These are phyloP conservation scores for Candida sonorensis DNA, from an alignment of 805 yeast genomes.

Conservation along the genomic window DNA sequence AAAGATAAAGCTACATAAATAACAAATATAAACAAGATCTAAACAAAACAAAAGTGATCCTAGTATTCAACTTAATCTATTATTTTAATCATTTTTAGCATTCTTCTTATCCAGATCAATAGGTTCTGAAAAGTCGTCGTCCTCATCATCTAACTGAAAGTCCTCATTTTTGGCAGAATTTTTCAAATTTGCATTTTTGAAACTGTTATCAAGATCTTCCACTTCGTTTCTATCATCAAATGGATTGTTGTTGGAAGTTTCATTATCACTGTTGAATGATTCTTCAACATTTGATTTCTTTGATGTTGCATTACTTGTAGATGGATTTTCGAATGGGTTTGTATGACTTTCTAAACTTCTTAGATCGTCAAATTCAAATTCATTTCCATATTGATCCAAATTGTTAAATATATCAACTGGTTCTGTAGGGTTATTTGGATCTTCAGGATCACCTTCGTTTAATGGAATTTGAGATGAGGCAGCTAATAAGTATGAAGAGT, in stretches of 20 bases:
- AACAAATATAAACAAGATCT: slow-evolving; percentile 2
- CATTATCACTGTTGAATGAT: too few relatives aligned
- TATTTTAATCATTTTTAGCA: too few relatives aligned
- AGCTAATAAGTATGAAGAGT: slow-evolving; percentile 89
- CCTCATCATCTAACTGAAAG: slow-evolving; percentile 26
- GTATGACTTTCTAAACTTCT: slow-evolving; percentile 41
- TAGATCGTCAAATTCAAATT: slow-evolving; percentile 53
- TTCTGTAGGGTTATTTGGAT: slow-evolving; percentile 27
- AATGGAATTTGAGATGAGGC: slow-evolving; percentile 87
- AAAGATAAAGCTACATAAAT: neutral
- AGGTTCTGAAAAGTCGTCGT: too few relatives aligned
- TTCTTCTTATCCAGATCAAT: too few relatives aligned
- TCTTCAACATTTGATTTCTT: too few relatives aligned
- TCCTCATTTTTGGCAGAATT: slow-evolving; percentile 13
- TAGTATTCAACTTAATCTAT: too few relatives aligned
- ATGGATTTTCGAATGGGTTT: slow-evolving; percentile 24
- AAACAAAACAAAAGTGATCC: too few relatives aligned
- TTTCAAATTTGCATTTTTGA: slow-evolving; percentile 16
- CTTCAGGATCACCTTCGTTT: slow-evolving; percentile 33
- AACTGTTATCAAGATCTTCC: too few relatives aligned
- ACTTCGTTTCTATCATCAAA: slow-evolving; percentile 23
- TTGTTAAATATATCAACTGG: slow-evolving; percentile 21
- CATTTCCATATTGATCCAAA: slow-evolving; percentile 37
- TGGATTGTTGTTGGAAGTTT: slow-evolving; percentile 19
- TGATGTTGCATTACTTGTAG: too few relatives aligned